Percentiles rank a stretch among this genome's conserved stretches.
These are phyloP conservation scores for Pythium chondricola DNA, from an alignment of 352 stramenopile species.

Conservation along the genomic window DNA sequence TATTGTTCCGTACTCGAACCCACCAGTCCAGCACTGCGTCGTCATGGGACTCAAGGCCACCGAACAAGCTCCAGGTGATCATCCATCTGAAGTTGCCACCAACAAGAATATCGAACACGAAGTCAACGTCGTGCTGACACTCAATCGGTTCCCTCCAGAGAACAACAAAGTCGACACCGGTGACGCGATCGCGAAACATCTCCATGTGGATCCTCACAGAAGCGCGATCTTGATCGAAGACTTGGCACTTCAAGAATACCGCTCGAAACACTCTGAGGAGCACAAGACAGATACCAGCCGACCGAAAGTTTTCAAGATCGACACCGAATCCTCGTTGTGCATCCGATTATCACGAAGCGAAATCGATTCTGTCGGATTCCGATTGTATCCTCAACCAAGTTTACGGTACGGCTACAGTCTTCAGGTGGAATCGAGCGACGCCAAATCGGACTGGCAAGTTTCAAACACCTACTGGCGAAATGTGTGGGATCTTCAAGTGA, in stretches of 20 bases:
- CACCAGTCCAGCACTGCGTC: conserved; percentile 32
- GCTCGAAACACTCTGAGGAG: not conserved
- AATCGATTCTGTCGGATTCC: conserved; percentile 28
- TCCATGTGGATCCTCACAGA: conserved; percentile 34
- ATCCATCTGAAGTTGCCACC: conserved; percentile 3
- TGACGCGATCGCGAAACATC: conserved; percentile 7
- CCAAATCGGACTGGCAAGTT: conserved; percentile 33
- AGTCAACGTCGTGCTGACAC: conserved; percentile 10
- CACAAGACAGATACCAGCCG: not conserved
- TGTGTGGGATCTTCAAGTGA: conserved; percentile 32
- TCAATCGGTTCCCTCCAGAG: conserved; percentile 4
- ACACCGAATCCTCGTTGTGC: conserved; percentile 27
- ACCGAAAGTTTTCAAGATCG: conserved; percentile 28
- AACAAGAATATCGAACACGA: not conserved
- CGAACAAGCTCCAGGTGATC: conserved; percentile 21
- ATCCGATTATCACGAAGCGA: conserved; percentile 20
- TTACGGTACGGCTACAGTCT: conserved; percentile 54
- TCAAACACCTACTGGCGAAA: conserved; percentile 43
- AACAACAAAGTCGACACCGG: not conserved
- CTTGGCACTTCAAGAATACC: conserved; percentile 2
- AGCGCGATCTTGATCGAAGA: conserved; percentile 50
- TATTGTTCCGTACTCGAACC: conserved; percentile 29
- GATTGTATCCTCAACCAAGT: conserved; percentile 34
- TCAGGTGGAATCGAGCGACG: conserved; percentile 38
- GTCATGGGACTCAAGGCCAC: conserved; percentile 15